Evolutionary conservation across 371 early-diverging fungal species (phyloP), one percentile per base, ranked within the genome.

Genomic region (Dinochytrium kinnereticum): DNA sequence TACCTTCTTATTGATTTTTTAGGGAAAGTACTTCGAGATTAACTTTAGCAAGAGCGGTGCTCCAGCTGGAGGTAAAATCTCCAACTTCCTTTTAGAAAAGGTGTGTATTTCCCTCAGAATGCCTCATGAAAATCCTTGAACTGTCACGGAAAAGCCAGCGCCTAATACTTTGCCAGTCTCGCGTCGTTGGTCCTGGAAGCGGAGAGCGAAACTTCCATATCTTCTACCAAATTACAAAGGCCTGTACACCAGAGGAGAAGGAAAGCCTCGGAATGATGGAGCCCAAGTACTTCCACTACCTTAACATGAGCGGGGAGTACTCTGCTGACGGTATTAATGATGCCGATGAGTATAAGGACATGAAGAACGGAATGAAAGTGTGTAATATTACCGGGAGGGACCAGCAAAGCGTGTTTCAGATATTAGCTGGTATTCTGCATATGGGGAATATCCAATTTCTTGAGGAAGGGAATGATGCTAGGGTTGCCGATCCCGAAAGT

Each of bases 141-240:
- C 53, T 34, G 28, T 50, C 7, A 34, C 38, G 40, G 59, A 40
- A 68, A 36, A 30, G 38, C 21, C 10, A 34, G 57, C n/a, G 21
- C 21, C 38, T 73, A 59, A 31, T n/a, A n/a, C 49, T 28, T 30
- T 5, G 7, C 19, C 51, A 85, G 83, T 85, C 87, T 7, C 93
- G 99, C 71, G 98, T 99, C 19, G 97, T 98, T 31, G 93, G 93
- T n/a, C 97, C 96, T 76, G 94, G 94, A 71, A 84, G 85, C 1
- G 93, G 95, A 68, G 99, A 99, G 80, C 89, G 98, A 82, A 99
- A 97, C 82, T 99, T 98, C 85, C 99, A 99, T 82, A 94, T 99
- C 36, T 99, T 92, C 83, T 88, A 88, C 67, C 86, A 88, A 67
- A 66, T 92, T 49, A 80, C 82, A 15, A 86, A 80, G 57, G 80